phyloP scores from a whole-genome alignment of 352 stramenopile species.

The Saprolegnia diclina region DNA sequence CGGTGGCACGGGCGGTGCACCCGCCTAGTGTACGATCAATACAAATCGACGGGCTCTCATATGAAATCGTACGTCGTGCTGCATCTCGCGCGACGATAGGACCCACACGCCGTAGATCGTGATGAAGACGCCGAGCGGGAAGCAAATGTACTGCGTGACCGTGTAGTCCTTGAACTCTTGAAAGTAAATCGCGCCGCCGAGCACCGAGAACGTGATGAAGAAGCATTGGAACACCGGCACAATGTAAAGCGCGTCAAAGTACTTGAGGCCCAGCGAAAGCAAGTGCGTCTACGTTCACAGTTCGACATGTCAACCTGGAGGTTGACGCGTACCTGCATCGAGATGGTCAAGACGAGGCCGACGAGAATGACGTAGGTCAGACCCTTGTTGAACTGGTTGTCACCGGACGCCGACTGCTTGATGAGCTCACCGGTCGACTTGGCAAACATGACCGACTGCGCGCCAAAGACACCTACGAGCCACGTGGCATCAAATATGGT shows the following conservation, averaged over 20 bases:
- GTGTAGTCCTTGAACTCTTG: conserved; percentile 65
- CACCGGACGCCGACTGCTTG: conserved; percentile 67
- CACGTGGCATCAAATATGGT: too few species aligned
- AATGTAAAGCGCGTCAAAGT: conserved; percentile 84
- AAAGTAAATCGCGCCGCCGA: conserved; percentile 86
- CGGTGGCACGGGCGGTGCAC: conserved; percentile 32
- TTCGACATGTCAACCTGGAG: background rate
- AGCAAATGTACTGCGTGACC: conserved; percentile 34
- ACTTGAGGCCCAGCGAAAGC: conserved; percentile 74
- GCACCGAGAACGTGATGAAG: conserved; percentile 88
- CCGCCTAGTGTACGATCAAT: conserved; percentile 5
- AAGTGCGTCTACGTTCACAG: conserved; percentile 55
- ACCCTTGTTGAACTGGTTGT: conserved; percentile 62
- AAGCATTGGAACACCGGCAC: conserved; percentile 86
- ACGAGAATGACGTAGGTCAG: conserved; percentile 80
- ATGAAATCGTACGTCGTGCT: conserved; percentile 33
- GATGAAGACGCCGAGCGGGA: conserved; percentile 43
- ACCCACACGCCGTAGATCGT: conserved; percentile 69
- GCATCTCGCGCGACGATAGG: conserved; percentile 63
- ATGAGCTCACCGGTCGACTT: conserved; percentile 79
- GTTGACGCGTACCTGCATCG: conserved; percentile 48
- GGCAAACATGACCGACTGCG: conserved; percentile 76
- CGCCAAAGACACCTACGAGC: conserved; percentile 51
- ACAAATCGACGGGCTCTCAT: background rate
- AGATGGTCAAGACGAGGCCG: conserved; percentile 73